phyloP scores from a whole-genome alignment of 257 asterid genomes.

The Craterostigma plantagineum region DNA sequence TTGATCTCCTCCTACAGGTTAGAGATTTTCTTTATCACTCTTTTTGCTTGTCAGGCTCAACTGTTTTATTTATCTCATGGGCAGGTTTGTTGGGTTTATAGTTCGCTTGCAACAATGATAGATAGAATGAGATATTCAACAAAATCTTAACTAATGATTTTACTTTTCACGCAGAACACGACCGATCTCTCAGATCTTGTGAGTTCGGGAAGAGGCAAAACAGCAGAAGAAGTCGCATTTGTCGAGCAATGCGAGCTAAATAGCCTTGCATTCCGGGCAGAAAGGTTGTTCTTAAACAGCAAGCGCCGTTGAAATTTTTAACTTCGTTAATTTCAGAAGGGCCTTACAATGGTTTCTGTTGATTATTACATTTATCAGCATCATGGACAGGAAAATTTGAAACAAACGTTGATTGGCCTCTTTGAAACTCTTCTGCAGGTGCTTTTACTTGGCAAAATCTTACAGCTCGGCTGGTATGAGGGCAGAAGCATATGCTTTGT shows the following conservation, averaged over 20 bases:
- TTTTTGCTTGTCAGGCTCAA: too few species aligned
- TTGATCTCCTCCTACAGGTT: constrained; percentile 78
- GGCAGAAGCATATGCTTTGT: constrained; percentile 81
- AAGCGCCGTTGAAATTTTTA: background rate
- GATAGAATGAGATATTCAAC: constrained; percentile 9
- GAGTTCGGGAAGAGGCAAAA: constrained; percentile 86
- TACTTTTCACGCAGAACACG: constrained; percentile 32
- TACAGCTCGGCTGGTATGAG: constrained; percentile 92
- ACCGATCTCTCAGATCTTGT: constrained; percentile 83
- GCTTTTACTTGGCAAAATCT: constrained; percentile 90
- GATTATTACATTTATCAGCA: background rate
- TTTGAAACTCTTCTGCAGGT: constrained; percentile 31
- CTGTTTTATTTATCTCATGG: too few species aligned
- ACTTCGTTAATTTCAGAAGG: background rate
- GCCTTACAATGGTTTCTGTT: background rate
- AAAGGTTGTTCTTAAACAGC: constrained; percentile 32
- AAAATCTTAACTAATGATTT: constrained; percentile 11
- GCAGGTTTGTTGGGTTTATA: too few species aligned
- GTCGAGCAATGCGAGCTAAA: constrained; percentile 67
- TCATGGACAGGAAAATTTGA: background rate
- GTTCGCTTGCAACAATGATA: constrained; percentile 1
- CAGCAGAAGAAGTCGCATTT: constrained; percentile 69
- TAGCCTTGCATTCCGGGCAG: constrained; percentile 57
- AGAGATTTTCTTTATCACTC: constrained; percentile 1
- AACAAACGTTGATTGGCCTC: background rate